Conservation (phyloP, 2,329 filamentous ascomycete species). For the Sporothrix sp. region DNA sequence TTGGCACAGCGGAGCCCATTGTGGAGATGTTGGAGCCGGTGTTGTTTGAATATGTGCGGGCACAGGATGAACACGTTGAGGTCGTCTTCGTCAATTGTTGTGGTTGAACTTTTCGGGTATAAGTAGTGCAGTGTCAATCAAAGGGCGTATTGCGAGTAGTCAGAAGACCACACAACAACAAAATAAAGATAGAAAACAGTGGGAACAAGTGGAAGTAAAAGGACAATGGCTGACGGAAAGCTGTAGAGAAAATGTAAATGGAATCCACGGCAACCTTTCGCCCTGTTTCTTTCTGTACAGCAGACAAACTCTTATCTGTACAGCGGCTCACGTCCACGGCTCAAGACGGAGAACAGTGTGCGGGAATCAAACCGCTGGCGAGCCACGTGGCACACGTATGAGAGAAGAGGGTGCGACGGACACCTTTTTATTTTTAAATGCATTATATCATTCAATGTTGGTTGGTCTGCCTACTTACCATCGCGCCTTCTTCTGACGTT, state of each 20-base stretch:
- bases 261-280: slow-evolving; percentile 1
- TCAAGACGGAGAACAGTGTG: no score
- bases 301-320: slow-evolving; percentile 5
- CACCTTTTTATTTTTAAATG: background rate
- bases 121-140: background rate
- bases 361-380: background rate
- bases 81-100: no score
- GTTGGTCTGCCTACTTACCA: background rate
- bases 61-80: no score
- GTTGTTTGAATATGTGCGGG: no score
- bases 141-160: background rate
- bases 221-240: no score
- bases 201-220: no score
- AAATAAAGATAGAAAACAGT: no score
- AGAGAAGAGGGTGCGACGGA: no score
- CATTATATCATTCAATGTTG: background rate
- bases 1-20: slow-evolving; percentile 12
- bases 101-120: no score
- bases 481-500: background rate
- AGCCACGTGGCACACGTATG: no score
- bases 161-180: background rate
- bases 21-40: background rate
- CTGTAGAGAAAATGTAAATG: background rate
- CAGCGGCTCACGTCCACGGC: no score
- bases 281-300: background rate